Evolutionary conservation across 2,329 filamentous ascomycete genomes (phyloP).

Genomic region (Colletotrichum higginsianum): DNA sequence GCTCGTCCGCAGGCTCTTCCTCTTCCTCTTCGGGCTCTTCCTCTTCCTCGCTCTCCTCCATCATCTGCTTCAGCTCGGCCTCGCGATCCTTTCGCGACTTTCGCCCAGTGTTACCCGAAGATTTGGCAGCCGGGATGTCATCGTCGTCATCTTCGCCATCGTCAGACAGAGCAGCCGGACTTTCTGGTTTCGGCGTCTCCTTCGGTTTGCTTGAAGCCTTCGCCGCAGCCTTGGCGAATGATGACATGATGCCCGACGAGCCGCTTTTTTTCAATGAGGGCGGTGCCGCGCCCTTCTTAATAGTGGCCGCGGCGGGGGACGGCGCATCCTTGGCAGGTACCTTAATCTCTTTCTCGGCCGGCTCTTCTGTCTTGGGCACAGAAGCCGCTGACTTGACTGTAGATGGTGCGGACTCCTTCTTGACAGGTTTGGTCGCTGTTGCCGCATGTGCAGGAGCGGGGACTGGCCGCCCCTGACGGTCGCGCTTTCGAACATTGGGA

Average conservation of each 20-base stretch:
- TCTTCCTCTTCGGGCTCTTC: constrained; percentile 73
- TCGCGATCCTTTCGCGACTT: constrained; percentile 74
- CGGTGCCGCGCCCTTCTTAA: constrained; percentile 55
- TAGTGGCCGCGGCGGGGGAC: constrained; percentile 53
- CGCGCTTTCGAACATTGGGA: constrained; percentile 70
- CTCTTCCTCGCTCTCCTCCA: constrained; percentile 79
- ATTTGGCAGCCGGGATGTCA: constrained; percentile 60
- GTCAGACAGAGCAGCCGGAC: constrained; percentile 62
- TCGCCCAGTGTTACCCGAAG: constrained; percentile 48
- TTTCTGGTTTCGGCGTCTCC: constrained; percentile 25
- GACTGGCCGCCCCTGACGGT: constrained; percentile 55
- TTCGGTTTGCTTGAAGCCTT: constrained; percentile 45
- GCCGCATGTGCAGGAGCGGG: constrained; percentile 45
- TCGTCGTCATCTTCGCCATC: constrained; percentile 68
- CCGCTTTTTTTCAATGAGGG: constrained; percentile 69
- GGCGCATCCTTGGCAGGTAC: constrained; percentile 56
- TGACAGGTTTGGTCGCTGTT: constrained; percentile 48
- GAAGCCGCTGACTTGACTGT: constrained; percentile 44
- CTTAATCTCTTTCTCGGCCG: constrained; percentile 55
- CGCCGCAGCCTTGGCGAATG: constrained; percentile 77
- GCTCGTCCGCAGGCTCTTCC: constrained; percentile 55
- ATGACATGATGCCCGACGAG: constrained; percentile 77
- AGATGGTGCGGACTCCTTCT: constrained; percentile 50
- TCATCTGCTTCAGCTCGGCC: constrained; percentile 79
- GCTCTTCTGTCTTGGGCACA: constrained; percentile 44